Percentiles rank a stretch among this genome's conserved stretches.
These are phyloP conservation scores for Micromonas pusilla DNA, from an alignment of 139 green algal genomes.

Conservation along the genomic window DNA sequence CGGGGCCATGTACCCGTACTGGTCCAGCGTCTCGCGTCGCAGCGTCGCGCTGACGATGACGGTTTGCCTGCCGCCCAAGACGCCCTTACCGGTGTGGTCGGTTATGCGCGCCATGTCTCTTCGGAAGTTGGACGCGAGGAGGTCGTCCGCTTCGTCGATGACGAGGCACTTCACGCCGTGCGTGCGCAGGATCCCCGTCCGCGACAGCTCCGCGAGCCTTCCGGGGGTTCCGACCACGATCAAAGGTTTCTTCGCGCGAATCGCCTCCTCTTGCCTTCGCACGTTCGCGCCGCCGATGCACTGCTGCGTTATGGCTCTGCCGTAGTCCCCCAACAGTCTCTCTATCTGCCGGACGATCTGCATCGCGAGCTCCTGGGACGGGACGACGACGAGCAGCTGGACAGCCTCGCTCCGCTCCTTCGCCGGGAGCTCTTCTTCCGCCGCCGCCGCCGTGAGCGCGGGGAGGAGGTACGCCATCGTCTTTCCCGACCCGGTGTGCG, in stretches of 20 bases:
- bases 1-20: conserved; percentile 52
- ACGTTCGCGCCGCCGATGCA: conserved; percentile 86
- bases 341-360: conserved; percentile 46
- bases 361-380: conserved; percentile 90
- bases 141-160: conserved; percentile 36
- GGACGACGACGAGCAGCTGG: conserved; percentile 69
- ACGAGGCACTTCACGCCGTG: conserved; percentile 30
- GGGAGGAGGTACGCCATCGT: conserved; percentile 91
- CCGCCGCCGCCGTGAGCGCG: conserved; percentile 42
- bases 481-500: conserved; percentile 90
- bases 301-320: conserved; percentile 74
- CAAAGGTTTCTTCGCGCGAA: conserved; percentile 69
- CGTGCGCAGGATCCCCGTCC: conserved; percentile 31
- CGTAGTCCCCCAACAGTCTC: conserved; percentile 53
- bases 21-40: conserved; percentile 47
- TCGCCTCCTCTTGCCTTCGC: conserved; percentile 53
- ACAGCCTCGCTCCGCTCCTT: conserved; percentile 21
- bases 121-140: conserved; percentile 64
- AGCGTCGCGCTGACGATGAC: conserved; percentile 76
- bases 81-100: conserved; percentile 56
- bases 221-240: conserved; percentile 93
- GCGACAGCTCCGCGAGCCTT: conserved; percentile 72
- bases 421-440: neutral
- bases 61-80: conserved; percentile 14
- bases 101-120: conserved; percentile 71